phyloP scores from a whole-genome alignment of 2,329 filamentous ascomycete species.

The Exophiala sideris region DNA sequence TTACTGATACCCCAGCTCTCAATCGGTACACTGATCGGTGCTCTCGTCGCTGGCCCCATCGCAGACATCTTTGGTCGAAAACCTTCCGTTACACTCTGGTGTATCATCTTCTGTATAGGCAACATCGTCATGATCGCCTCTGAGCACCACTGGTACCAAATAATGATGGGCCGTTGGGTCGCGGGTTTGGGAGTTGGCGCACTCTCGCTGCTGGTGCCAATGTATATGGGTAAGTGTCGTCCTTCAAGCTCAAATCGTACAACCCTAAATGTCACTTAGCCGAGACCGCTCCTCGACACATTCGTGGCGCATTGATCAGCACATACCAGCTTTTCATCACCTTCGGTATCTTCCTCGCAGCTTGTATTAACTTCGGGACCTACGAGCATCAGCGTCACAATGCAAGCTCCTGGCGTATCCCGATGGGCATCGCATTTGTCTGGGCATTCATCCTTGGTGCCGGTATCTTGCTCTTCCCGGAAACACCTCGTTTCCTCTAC shows the following conservation, averaged over 20 bases:
- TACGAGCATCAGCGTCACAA: conserved; percentile 26
- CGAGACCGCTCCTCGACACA: conserved; percentile 43
- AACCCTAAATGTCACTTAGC: conserved; percentile 29
- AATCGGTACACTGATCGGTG: conserved; percentile 70
- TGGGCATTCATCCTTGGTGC: conserved; percentile 52
- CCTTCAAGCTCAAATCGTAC: neutral
- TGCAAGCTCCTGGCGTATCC: conserved; percentile 43
- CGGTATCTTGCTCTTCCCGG: conserved; percentile 55
- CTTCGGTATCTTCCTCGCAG: conserved; percentile 63
- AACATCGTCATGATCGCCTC: conserved; percentile 45
- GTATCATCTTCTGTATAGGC: conserved; percentile 38
- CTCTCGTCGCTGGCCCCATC: conserved; percentile 52
- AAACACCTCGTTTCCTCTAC: conserved; percentile 58
- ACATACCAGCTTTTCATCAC: conserved; percentile 45
- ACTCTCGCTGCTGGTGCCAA: conserved; percentile 42
- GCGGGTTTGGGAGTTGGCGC: conserved; percentile 45
- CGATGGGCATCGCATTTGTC: conserved; percentile 56
- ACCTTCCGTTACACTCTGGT: conserved; percentile 42
- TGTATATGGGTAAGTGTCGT: conserved; percentile 35
- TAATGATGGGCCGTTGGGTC: conserved; percentile 55
- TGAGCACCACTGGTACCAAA: conserved; percentile 60
- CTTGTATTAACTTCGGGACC: conserved; percentile 49
- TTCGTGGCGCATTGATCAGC: conserved; percentile 44
- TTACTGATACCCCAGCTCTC: conserved; percentile 53
- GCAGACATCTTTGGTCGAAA: conserved; percentile 44